Base-by-base conservation (phyloP, 129 eudicot species). In the Pulicaria dysenterica region DNA sequence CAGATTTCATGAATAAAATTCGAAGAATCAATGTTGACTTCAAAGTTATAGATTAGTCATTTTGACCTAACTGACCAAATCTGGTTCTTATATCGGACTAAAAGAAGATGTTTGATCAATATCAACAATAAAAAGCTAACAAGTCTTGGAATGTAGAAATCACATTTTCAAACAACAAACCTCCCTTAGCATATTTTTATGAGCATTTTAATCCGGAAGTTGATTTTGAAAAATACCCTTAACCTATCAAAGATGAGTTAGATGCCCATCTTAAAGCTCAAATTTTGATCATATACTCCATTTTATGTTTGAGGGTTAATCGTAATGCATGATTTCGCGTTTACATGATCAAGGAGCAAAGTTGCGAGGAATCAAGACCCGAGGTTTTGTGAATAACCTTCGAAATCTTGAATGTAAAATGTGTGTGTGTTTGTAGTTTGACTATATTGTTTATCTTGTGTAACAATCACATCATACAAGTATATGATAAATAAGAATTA, bases 61-160 rank as follows among this genome's bases (percentile, higher is more conserved):
- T 15, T 9, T 51, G 63, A 39, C 63, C 50, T 51, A 56, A 40
- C 13, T 68, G 38, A 16, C 24, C 1, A 46, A 17, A 3, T 9
- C 19, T 64, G 72, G 11, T 51, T 55, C 13, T 16, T 1, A 3
- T 19, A 5, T 51, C 74, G 87, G 87, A 70, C 88, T 92, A 24
- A 67, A 79, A 77, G 76, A 77, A 51, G 79, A 86, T 87, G 89
- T 75, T 83, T 57, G 95, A 92, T 51, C 77, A 83, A 58, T 91
- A 86, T 72, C 85, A 77, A 10, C 60, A 48, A 60, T 49, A 9
- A 14, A 79, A 81, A 50, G 65, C 85, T 34, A 81, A 71, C 9
- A 66, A 70, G 11, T 34, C 73, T 37, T 62, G 49, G 4, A 82
- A 61, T 46, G 14, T 73, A 24, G 75, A 65, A 36, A 55, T 48